These are phyloP conservation scores for Paramarasmius palmivorus DNA, from an alignment of 1,284 basidiomycete genomes.

Conservation along the genomic window DNA sequence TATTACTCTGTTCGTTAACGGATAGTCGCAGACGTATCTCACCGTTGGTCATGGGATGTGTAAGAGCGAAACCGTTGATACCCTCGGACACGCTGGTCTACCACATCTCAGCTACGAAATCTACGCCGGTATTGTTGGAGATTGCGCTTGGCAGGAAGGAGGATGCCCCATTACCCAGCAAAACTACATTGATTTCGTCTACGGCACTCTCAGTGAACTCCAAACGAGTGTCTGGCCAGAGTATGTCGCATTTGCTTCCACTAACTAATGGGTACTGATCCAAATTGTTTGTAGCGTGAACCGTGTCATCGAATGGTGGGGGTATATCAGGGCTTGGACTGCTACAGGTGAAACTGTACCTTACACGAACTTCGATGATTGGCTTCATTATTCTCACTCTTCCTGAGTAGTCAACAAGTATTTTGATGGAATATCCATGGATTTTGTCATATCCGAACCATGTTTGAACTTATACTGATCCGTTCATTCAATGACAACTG, in stretches of 20 bases:
- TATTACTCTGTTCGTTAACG: conserved; percentile 2
- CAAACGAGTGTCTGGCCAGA: conserved; percentile 13
- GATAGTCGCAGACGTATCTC: too few relatives aligned
- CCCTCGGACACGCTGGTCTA: neutral
- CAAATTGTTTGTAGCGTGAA: conserved; percentile 8
- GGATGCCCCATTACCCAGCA: conserved; percentile 24
- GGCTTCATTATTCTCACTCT: conserved; percentile 21
- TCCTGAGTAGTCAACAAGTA: too few relatives aligned
- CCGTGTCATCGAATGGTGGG: conserved; percentile 17
- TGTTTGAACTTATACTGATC: too few relatives aligned
- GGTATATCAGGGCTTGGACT: conserved; percentile 19
- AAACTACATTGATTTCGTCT: conserved; percentile 24
- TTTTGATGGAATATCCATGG: too few relatives aligned
- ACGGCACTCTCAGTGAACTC: conserved; percentile 15
- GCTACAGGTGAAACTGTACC: conserved; percentile 20
- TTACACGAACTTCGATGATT: conserved; percentile 26
- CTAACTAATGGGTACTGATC: neutral
- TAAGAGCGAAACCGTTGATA: neutral
- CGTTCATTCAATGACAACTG: too few relatives aligned
- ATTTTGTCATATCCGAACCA: too few relatives aligned
- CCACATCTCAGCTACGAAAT: conserved; percentile 9
- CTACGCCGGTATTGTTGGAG: conserved; percentile 19
- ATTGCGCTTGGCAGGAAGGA: conserved; percentile 17
- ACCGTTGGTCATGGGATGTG: too few relatives aligned
- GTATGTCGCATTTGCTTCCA: conserved; percentile 6